A percentile compares a stretch with the other conserved stretches of the same genome.
Evolutionary conservation across 768 basidiomycete genomes (phyloP).

Genomic region (Pleurotus tuber-regium): DNA sequence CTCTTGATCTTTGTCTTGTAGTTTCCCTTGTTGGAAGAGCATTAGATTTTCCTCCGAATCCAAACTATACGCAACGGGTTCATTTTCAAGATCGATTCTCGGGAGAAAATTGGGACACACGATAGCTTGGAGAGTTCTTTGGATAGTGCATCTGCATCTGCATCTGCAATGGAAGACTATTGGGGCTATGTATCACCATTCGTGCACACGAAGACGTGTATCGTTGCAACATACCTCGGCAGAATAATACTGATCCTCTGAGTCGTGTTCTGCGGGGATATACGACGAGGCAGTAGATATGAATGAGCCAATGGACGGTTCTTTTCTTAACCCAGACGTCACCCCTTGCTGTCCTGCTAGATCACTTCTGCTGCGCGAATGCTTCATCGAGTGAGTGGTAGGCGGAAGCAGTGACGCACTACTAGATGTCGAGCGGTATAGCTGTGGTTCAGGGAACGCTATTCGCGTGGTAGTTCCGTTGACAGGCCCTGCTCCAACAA

Average conservation of each 20-base stretch:
- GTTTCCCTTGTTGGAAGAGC: constrained; percentile 65
- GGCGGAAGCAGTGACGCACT: background rate
- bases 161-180: constrained; percentile 24
- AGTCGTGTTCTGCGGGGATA: constrained; percentile 31
- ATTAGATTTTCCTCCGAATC: constrained; percentile 61
- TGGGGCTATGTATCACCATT: no score
- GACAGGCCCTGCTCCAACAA: background rate
- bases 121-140: constrained; percentile 34
- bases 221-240: constrained; percentile 35
- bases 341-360: constrained; percentile 17
- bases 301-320: constrained; percentile 35
- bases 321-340: constrained; percentile 21
- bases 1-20: constrained; percentile 69
- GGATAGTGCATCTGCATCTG: constrained; percentile 26
- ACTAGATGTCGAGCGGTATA: constrained; percentile 2
- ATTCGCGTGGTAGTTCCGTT: background rate
- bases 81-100: constrained; percentile 14
- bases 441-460: constrained; percentile 5
- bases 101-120: constrained; percentile 28
- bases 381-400: constrained; percentile 15
- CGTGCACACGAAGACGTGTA: no score
- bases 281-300: constrained; percentile 32
- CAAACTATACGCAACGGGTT: constrained; percentile 39
- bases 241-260: constrained; percentile 27
- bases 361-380: constrained; percentile 41